These are phyloP conservation scores for Phytophthora litchii DNA, from an alignment of 352 stramenopile genomes.

Conservation along the genomic window DNA sequence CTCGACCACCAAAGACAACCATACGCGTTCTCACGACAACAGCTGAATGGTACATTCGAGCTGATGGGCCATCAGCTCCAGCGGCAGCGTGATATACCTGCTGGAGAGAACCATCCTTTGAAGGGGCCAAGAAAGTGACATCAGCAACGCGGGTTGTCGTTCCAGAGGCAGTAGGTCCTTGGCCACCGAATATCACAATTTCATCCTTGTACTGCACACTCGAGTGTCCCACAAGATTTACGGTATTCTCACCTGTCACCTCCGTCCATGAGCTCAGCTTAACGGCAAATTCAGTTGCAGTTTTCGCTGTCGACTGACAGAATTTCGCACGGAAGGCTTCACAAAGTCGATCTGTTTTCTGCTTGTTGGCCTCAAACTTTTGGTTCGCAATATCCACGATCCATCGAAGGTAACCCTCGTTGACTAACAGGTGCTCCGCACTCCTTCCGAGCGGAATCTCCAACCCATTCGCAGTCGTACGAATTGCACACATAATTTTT, in stretches of 20 bases:
- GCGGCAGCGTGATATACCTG: conserved; percentile 29
- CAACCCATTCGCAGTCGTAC: conserved; percentile 85
- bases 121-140: conserved; percentile 42
- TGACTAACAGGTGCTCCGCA: conserved; percentile 58
- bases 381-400: conserved; percentile 85
- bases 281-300: conserved; percentile 7
- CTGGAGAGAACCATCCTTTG: conserved; percentile 35
- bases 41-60: conserved; percentile 82
- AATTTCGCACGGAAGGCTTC: conserved; percentile 61
- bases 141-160: conserved; percentile 68
- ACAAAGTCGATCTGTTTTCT: conserved; percentile 75
- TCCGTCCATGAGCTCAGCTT: conserved; percentile 33
- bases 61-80: conserved; percentile 30
- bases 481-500: conserved; percentile 92
- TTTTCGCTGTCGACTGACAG: conserved; percentile 13
- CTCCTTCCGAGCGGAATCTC: conserved; percentile 84
- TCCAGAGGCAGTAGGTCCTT: conserved; percentile 57
- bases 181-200: conserved; percentile 75
- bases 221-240: conserved; percentile 72
- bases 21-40: conserved; percentile 57
- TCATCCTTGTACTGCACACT: conserved; percentile 47
- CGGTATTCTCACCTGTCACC: conserved; percentile 19
- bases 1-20: conserved; percentile 83
- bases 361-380: conserved; percentile 82
- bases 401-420: conserved; percentile 72